These are phyloP conservation scores for Saussurea involucrata DNA, from an alignment of 129 eudicot species.

Conservation along the genomic window DNA sequence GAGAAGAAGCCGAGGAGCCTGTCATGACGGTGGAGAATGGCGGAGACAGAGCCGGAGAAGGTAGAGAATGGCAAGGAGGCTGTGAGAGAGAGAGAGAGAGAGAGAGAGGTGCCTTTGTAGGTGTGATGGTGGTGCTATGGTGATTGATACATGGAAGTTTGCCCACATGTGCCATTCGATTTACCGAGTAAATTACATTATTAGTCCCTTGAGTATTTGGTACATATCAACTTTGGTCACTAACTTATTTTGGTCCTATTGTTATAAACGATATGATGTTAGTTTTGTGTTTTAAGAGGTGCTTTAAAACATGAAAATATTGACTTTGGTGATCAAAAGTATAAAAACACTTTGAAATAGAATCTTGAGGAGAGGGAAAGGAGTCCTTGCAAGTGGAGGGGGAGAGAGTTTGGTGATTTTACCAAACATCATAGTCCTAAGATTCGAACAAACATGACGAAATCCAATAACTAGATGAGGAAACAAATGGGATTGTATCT, in stretches of 20 bases:
- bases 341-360: too few species aligned
- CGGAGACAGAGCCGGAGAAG: not conserved
- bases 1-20: conserved; percentile 70
- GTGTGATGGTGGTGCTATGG: conserved; percentile 5
- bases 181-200: not conserved
- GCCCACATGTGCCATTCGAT: not conserved
- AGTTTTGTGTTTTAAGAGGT: not conserved
- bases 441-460: not conserved
- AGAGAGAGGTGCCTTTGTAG: not conserved
- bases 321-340: too few species aligned
- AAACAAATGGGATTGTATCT: not conserved
- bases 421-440: not conserved
- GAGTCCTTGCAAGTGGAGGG: too few species aligned
- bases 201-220: not conserved
- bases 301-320: not conserved
- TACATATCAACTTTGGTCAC: not conserved
- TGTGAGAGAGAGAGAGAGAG: not conserved
- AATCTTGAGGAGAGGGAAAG: too few species aligned
- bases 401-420: too few species aligned
- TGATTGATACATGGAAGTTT: not conserved
- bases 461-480: not conserved
- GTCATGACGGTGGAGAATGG: conserved; percentile 42
- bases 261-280: not conserved
- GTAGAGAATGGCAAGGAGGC: not conserved
- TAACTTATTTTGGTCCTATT: not conserved